A percentile compares a stretch with the other conserved stretches of the same genome.
Conservation (phyloP, 1,139 yeast species). For the Wickerhamiella pararugosa region DNA sequence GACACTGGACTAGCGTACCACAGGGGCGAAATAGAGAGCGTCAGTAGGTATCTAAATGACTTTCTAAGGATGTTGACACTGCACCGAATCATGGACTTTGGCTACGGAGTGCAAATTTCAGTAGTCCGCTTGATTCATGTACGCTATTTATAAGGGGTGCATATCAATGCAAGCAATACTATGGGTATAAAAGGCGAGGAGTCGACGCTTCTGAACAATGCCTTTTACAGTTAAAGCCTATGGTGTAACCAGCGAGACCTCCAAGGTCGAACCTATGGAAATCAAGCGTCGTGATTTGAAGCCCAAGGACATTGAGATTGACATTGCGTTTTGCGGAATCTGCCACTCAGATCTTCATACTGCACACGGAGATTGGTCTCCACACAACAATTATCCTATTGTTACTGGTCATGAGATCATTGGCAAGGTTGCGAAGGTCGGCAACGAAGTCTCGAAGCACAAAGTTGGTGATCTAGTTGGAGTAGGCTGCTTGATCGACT, state of each 20-base stretch:
- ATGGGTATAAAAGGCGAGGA: no score
- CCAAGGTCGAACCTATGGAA: background rate
- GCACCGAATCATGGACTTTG: no score
- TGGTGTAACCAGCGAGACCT: background rate
- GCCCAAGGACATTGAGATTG: slow-evolving; percentile 40
- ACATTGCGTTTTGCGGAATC: slow-evolving; percentile 33
- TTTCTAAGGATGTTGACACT: no score
- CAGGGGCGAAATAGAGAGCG: no score
- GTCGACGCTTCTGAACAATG: background rate
- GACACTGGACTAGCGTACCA: no score
- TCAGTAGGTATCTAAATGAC: no score
- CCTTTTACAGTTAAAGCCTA: background rate
- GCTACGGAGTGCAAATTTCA: no score
- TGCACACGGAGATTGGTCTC: slow-evolving; percentile 60
- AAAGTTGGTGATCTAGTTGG: slow-evolving; percentile 69
- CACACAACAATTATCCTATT: slow-evolving; percentile 45
- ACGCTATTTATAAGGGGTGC: no score
- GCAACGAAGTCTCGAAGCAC: slow-evolving; percentile 52
- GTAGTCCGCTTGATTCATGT: no score
- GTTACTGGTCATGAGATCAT: slow-evolving; percentile 86
- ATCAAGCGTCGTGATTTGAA: slow-evolving; percentile 17
- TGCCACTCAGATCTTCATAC: slow-evolving; percentile 40
- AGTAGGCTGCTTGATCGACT: slow-evolving; percentile 54
- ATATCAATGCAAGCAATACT: no score
- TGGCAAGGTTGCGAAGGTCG: slow-evolving; percentile 63